phyloP scores from a whole-genome alignment of 2,329 filamentous ascomycete species.

The Albifimbria verrucaria region DNA sequence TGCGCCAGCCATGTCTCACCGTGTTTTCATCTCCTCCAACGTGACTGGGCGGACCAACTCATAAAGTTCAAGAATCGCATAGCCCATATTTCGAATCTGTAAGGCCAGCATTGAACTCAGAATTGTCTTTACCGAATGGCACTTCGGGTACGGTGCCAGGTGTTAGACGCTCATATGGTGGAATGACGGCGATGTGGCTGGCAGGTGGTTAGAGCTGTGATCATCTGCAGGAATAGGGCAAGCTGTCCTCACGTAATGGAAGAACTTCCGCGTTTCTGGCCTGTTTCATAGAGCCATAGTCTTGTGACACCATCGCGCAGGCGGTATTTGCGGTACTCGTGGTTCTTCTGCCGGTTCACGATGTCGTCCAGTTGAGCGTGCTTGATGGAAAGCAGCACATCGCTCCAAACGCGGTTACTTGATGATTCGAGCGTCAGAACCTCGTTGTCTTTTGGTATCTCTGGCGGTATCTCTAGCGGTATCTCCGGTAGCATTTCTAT shows the following conservation, averaged over 20 bases:
- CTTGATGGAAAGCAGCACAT: slow-evolving; percentile 20
- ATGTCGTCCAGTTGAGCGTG: slow-evolving; percentile 17
- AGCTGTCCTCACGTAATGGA: slow-evolving; percentile 21
- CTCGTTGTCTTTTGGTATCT: no score
- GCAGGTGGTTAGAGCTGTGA: no score
- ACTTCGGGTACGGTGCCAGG: slow-evolving; percentile 13
- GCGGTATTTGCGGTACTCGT: slow-evolving; percentile 22
- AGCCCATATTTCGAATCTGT: slow-evolving; percentile 21
- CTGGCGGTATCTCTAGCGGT: no score
- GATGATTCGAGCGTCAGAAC: no score
- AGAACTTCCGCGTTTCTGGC: slow-evolving; percentile 7
- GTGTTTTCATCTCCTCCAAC: slow-evolving; percentile 18
- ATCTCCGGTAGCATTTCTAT: no score
- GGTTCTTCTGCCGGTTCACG: slow-evolving; percentile 16
- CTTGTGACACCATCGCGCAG: slow-evolving; percentile 15
- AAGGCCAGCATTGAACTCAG: slow-evolving; percentile 22
- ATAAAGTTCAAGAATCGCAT: slow-evolving; percentile 20
- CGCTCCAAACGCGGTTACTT: slow-evolving; percentile 7
- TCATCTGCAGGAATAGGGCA: neutral
- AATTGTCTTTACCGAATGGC: slow-evolving; percentile 22
- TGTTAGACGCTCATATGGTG: slow-evolving; percentile 3
- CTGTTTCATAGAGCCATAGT: slow-evolving; percentile 23
- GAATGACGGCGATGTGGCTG: slow-evolving; percentile 12
- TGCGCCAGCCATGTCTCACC: slow-evolving; percentile 17
- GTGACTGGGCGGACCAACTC: slow-evolving; percentile 16